A percentile compares a stretch with the other conserved stretches of the same genome.
These are phyloP conservation scores for Irpex rosettiformis DNA, from an alignment of 1,284 basidiomycete genomes.

Conservation along the genomic window DNA sequence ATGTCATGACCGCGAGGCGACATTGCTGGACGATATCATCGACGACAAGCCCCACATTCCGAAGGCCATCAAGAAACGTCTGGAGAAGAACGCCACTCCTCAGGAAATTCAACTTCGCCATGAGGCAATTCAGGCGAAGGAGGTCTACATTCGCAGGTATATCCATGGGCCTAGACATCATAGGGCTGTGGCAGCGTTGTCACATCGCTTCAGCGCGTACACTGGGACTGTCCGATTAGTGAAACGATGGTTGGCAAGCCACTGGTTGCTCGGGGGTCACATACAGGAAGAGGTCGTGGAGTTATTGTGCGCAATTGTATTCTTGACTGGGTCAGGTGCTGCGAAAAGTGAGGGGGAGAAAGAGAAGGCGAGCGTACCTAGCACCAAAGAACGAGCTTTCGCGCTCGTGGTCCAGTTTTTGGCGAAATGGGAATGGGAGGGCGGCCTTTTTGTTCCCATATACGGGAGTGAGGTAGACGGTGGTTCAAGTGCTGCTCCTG, in stretches of 20 bases:
- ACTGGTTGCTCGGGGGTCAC: constrained; percentile 78
- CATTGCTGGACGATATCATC: constrained; percentile 73
- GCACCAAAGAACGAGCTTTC: constrained; percentile 81
- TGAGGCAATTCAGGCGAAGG: constrained; percentile 57
- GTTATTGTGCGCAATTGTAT: constrained; percentile 73
- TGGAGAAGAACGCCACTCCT: constrained; percentile 30
- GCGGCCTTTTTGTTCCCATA: constrained; percentile 58
- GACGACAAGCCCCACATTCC: constrained; percentile 38
- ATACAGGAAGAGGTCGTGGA: constrained; percentile 81
- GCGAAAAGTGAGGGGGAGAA: constrained; percentile 27
- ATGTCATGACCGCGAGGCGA: constrained; percentile 85
- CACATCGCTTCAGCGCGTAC: constrained; percentile 79
- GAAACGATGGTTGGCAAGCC: constrained; percentile 90
- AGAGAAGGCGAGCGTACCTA: constrained; percentile 41
- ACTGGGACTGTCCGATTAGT: constrained; percentile 83
- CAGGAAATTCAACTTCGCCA: not conserved
- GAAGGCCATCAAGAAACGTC: constrained; percentile 35
- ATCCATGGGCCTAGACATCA: constrained; percentile 84
- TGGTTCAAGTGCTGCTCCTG: not conserved
- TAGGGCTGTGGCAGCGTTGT: constrained; percentile 75
- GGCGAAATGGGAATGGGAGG: constrained; percentile 83
- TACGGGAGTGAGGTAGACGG: constrained; percentile 38
- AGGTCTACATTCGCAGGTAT: constrained; percentile 69
- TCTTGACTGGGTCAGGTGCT: constrained; percentile 38
- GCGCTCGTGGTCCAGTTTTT: constrained; percentile 73